Percentiles rank a stretch among this genome's conserved stretches.
Conservation (phyloP, 331 rosid species). For the Quercus lobata region DNA sequence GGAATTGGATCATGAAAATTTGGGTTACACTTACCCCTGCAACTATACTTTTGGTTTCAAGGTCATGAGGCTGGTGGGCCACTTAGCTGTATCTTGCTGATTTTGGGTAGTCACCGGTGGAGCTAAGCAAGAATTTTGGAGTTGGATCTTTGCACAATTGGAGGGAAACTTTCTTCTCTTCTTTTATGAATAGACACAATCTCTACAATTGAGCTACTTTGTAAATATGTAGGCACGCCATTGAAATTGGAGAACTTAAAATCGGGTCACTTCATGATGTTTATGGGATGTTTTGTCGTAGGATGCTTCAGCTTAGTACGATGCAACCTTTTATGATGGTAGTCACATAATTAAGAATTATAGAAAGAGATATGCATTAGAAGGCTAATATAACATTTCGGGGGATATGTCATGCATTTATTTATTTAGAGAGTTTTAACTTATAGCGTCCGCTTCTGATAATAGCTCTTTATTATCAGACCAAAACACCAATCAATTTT, state of each 20-base stretch:
- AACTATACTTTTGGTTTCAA: neutral
- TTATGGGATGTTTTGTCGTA: neutral
- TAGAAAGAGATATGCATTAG: neutral
- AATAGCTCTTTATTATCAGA: too few species aligned
- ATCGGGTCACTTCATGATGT: too few species aligned
- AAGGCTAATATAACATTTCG: neutral
- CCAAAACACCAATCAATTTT: too few species aligned
- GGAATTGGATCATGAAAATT: conserved; percentile 54
- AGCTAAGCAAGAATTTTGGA: neutral
- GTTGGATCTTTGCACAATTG: neutral
- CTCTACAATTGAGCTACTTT: neutral
- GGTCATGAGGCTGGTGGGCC: neutral
- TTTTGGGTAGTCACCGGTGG: neutral
- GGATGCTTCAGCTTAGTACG: neutral
- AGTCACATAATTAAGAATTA: neutral
- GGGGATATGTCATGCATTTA: neutral
- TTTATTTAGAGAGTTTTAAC: neutral
- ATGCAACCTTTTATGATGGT: neutral
- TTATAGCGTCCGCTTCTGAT: too few species aligned
- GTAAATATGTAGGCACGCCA: neutral
- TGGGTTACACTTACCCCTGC: neutral
- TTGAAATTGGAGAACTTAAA: neutral
- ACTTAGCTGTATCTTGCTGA: neutral
- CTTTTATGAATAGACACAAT: neutral
- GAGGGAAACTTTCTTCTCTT: neutral